Percentiles rank a stretch among this genome's conserved stretches.
Evolutionary conservation across 2,329 filamentous ascomycete species (phyloP).

Genomic region (Pseudophaeomoniella oleicola): DNA sequence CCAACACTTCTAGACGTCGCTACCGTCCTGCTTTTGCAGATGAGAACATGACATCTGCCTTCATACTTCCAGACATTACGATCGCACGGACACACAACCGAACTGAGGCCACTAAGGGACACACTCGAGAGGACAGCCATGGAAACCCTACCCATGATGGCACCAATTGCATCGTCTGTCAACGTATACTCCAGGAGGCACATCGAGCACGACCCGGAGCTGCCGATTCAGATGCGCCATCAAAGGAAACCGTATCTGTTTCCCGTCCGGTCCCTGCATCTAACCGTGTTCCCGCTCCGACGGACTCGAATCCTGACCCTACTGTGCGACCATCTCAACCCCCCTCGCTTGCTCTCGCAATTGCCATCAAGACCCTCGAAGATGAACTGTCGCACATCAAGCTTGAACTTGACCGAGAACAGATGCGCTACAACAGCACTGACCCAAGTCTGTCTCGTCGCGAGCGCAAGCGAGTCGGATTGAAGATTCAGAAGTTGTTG

Average conservation of each 20-base stretch:
- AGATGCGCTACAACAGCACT: slow-evolving; percentile 48
- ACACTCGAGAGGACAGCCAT: slow-evolving; percentile 26
- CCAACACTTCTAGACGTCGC: slow-evolving; percentile 34
- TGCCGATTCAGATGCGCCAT: slow-evolving; percentile 7
- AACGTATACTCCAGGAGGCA: slow-evolving; percentile 17
- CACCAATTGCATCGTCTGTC: slow-evolving; percentile 43
- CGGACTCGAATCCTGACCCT: slow-evolving; percentile 22
- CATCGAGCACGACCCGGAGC: slow-evolving; percentile 13
- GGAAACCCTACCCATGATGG: slow-evolving; percentile 33
- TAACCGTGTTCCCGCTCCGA: slow-evolving; percentile 27
- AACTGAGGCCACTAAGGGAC: slow-evolving; percentile 20
- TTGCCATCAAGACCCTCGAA: slow-evolving; percentile 68
- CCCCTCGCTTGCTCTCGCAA: slow-evolving; percentile 58
- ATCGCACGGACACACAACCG: slow-evolving; percentile 22
- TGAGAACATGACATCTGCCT: slow-evolving; percentile 47
- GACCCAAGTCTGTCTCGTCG: slow-evolving; percentile 53
- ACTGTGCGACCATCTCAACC: slow-evolving; percentile 49
- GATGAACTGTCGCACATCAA: slow-evolving; percentile 70
- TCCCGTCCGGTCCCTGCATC: slow-evolving; percentile 37
- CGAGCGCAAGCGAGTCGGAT: slow-evolving; percentile 46
- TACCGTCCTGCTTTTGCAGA: slow-evolving; percentile 22
- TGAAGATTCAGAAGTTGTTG: slow-evolving; percentile 46
- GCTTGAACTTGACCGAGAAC: slow-evolving; percentile 48
- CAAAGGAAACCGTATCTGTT: slow-evolving; percentile 24
- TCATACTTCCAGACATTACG: slow-evolving; percentile 50